A percentile compares a stretch with the other conserved stretches of the same genome.
phyloP scores from a whole-genome alignment of 2,329 filamentous ascomycete species.

The Hortaea werneckii region DNA sequence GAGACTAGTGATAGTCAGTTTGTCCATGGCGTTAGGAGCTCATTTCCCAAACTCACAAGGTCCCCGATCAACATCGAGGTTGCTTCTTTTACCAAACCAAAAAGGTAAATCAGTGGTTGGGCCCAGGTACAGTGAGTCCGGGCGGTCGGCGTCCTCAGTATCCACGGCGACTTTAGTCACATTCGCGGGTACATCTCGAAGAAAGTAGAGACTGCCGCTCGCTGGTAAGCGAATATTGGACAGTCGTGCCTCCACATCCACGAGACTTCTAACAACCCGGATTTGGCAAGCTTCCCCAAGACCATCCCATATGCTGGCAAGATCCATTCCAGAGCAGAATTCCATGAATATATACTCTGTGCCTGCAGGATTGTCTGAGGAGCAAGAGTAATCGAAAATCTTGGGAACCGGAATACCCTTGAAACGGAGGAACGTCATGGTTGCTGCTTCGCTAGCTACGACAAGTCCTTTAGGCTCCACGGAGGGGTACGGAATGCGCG shows the following conservation, averaged over 20 bases:
- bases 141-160: not conserved
- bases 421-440: constrained; percentile 13
- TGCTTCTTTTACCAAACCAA: constrained; percentile 22
- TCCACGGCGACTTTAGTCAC: constrained; percentile 11
- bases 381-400: constrained; percentile 10
- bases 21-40: too few relatives aligned
- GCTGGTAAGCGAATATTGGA: constrained; percentile 20
- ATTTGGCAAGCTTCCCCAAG: constrained; percentile 16
- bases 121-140: constrained; percentile 21
- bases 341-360: constrained; percentile 19
- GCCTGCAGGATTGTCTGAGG: constrained; percentile 9
- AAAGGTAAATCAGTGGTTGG: constrained; percentile 21
- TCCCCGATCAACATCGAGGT: constrained; percentile 17
- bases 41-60: constrained; percentile 18
- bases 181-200: constrained; percentile 14
- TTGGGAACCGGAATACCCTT: constrained; percentile 13
- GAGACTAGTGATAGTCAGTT: too few relatives aligned
- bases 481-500: constrained; percentile 15
- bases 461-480: constrained; percentile 11
- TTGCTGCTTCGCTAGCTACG: constrained; percentile 21
- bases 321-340: constrained; percentile 6
- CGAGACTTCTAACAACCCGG: constrained; percentile 16
- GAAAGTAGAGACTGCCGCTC: constrained; percentile 24
- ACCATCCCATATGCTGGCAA: constrained; percentile 15
- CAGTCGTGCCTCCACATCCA: constrained; percentile 20